Percentiles rank a stretch among this genome's conserved stretches.
Evolutionary conservation across 768 basidiomycete species (phyloP).

Genomic region (Royoungia palumana): DNA sequence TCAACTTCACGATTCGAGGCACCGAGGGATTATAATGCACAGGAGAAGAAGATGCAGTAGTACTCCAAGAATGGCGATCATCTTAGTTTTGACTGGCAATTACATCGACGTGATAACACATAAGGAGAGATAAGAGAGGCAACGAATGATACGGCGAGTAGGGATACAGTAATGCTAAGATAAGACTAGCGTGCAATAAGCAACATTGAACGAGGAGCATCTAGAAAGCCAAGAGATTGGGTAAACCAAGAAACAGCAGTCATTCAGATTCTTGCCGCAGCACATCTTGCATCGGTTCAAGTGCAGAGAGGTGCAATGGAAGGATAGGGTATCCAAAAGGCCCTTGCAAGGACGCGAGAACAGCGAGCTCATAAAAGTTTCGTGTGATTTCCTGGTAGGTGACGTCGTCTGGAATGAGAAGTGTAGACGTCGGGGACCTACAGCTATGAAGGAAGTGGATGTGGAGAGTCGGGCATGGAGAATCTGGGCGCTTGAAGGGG

Average conservation of each 20-base stretch:
- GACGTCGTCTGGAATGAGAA: conserved; percentile 30
- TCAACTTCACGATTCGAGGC: conserved; percentile 59
- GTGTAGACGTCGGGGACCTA: conserved; percentile 41
- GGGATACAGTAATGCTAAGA: conserved; percentile 27
- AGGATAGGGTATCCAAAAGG: conserved; percentile 50
- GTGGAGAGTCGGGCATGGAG: conserved; percentile 47
- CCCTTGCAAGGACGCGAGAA: conserved; percentile 48
- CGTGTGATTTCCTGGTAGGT: conserved; percentile 54
- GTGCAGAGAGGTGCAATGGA: conserved; percentile 73
- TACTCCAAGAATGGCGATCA: conserved; percentile 16
- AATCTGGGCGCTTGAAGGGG: conserved; percentile 43
- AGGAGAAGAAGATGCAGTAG: conserved; percentile 77
- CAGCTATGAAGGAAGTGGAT: conserved; percentile 57
- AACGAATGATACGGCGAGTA: conserved; percentile 22
- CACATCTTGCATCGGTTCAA: conserved; percentile 55
- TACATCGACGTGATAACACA: conserved; percentile 14
- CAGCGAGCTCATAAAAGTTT: conserved; percentile 67
- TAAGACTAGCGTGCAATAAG: conserved; percentile 9
- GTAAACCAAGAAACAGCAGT: neutral
- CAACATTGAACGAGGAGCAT: conserved; percentile 6
- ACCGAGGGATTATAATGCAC: conserved; percentile 63
- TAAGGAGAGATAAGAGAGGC: conserved; percentile 26
- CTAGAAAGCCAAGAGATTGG: conserved; percentile 9
- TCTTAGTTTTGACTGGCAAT: conserved; percentile 15
- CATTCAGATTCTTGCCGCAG: conserved; percentile 31